phyloP scores from a whole-genome alignment of 148 eudicot genomes.

The Rhododendron henanense region DNA sequence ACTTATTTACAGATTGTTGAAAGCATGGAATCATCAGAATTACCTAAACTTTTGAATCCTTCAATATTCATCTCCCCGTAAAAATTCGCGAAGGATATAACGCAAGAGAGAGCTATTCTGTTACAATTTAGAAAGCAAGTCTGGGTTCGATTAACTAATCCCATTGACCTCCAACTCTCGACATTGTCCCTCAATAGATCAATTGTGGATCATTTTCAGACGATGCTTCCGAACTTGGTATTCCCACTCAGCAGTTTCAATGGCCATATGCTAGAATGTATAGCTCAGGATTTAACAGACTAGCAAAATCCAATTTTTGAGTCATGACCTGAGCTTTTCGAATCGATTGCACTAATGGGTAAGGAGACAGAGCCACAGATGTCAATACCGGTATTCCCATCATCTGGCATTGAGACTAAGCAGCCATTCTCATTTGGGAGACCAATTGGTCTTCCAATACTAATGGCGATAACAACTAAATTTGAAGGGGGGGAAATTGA shows the following conservation, averaged over 20 bases:
- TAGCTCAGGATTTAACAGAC: background rate
- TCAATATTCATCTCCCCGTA: no score
- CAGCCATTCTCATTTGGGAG: slow-evolving; percentile 41
- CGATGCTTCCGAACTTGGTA: slow-evolving; percentile 27
- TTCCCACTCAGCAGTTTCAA: slow-evolving; percentile 48
- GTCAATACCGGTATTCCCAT: slow-evolving; percentile 24
- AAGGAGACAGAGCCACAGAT: slow-evolving; percentile 44
- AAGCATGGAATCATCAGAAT: background rate
- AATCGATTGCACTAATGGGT: slow-evolving; percentile 49
- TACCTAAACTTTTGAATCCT: background rate
- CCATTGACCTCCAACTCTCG: slow-evolving; percentile 44
- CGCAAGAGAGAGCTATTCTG: background rate
- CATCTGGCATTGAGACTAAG: slow-evolving; percentile 22
- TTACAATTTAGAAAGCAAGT: background rate
- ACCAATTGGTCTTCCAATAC: slow-evolving; percentile 51
- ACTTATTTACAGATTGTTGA: background rate
- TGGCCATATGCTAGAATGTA: slow-evolving; percentile 56
- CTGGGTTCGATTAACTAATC: slow-evolving; percentile 35
- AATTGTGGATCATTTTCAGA: slow-evolving; percentile 37
- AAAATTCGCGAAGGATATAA: no score
- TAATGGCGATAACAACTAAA: background rate
- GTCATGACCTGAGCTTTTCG: slow-evolving; percentile 48
- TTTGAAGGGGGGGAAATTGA: background rate
- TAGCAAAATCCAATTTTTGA: background rate
- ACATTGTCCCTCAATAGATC: slow-evolving; percentile 52